These are phyloP conservation scores for Talaromyces sp. DNA, from an alignment of 2,329 filamentous ascomycete genomes.

Conservation along the genomic window DNA sequence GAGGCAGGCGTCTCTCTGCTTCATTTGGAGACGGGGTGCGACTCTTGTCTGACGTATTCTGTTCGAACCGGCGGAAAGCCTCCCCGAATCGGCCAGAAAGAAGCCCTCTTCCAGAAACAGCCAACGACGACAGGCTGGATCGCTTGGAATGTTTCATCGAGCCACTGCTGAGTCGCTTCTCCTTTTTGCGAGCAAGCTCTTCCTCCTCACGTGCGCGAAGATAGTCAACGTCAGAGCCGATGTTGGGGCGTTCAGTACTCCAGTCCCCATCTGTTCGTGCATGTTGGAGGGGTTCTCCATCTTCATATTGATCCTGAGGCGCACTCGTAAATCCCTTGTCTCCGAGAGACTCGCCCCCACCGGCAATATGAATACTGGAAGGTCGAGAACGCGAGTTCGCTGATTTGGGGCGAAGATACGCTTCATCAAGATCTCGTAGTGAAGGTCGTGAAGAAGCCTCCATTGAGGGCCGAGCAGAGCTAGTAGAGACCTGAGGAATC, in stretches of 20 bases:
- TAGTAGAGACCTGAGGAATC: constrained; percentile 47
- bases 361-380: constrained; percentile 76
- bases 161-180: constrained; percentile 54
- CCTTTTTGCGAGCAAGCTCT: constrained; percentile 54
- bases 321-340: constrained; percentile 62
- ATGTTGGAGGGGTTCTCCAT: constrained; percentile 28
- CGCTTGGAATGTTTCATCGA: constrained; percentile 62
- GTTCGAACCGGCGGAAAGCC: constrained; percentile 88
- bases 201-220: constrained; percentile 68
- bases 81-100: constrained; percentile 88
- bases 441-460: constrained; percentile 63
- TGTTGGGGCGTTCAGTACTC: constrained; percentile 47
- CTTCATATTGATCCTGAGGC: constrained; percentile 35
- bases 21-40: constrained; percentile 40
- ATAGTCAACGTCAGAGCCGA: constrained; percentile 78
- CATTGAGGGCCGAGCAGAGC: constrained; percentile 63
- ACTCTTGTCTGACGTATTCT: constrained; percentile 38
- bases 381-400: constrained; percentile 67
- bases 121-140: constrained; percentile 64
- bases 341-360: constrained; percentile 72
- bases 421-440: constrained; percentile 57
- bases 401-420: constrained; percentile 57
- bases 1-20: constrained; percentile 51
- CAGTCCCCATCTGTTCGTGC: constrained; percentile 32
- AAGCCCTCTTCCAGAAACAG: constrained; percentile 70